A percentile compares a stretch with the other conserved stretches of the same genome.
Evolutionary conservation across 2,329 filamentous ascomycete genomes (phyloP).

Genomic region (Colletotrichum lini): DNA sequence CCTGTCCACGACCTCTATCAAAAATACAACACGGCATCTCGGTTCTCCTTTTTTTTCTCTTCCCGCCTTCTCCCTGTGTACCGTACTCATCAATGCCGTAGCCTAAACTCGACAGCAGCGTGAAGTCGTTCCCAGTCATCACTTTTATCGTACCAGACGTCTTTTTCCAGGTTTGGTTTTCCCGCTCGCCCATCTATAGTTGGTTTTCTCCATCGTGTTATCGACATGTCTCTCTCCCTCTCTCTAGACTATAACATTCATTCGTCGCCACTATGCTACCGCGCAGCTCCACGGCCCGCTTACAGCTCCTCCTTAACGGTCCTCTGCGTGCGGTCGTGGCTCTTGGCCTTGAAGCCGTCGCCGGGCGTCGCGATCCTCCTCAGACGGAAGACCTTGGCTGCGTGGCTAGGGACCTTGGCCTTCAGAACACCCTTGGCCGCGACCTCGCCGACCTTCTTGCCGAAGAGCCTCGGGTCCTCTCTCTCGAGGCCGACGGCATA

Average conservation of each 20-base stretch:
- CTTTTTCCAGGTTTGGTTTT: no score
- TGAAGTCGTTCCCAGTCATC: no score
- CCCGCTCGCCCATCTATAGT: neutral
- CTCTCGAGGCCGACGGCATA: conserved; percentile 43
- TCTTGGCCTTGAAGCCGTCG: conserved; percentile 44
- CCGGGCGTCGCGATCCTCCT: conserved; percentile 41
- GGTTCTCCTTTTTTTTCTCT: no score
- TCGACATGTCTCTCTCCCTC: no score
- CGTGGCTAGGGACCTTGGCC: conserved; percentile 41
- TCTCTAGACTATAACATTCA: neutral
- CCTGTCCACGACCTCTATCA: neutral
- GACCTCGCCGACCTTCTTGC: conserved; percentile 43
- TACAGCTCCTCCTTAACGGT: conserved; percentile 44
- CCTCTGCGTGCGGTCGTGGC: conserved; percentile 41
- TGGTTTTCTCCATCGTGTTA: neutral
- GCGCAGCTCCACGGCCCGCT: neutral
- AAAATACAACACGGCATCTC: no score
- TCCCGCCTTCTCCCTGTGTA: no score
- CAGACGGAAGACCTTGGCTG: conserved; percentile 43
- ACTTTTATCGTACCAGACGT: neutral
- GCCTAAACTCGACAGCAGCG: neutral
- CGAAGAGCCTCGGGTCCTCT: conserved; percentile 43
- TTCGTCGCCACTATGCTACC: neutral
- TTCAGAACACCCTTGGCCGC: conserved; percentile 40
- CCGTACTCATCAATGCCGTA: no score